A percentile compares a stretch with the other conserved stretches of the same genome.
Evolutionary conservation across 2,329 filamentous ascomycete genomes (phyloP).

Genomic region (Scytalidium lignicola): DNA sequence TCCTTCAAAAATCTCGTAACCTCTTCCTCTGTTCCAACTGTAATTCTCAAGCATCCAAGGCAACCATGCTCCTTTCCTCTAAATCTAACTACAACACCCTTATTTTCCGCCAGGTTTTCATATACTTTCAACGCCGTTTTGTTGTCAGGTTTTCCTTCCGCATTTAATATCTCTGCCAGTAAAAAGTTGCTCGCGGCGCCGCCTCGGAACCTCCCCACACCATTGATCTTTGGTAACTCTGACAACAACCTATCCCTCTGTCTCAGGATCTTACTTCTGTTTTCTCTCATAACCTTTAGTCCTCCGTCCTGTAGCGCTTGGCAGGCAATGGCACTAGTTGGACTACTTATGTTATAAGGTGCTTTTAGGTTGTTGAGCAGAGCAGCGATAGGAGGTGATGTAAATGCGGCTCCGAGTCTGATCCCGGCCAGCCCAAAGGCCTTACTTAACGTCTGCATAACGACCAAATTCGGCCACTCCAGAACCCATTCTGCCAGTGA

Average conservation of each 20-base stretch:
- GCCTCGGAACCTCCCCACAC: slow-evolving; percentile 76
- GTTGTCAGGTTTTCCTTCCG: slow-evolving; percentile 71
- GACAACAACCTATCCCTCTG: slow-evolving; percentile 73
- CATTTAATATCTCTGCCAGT: slow-evolving; percentile 80
- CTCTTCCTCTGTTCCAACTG: slow-evolving; percentile 84
- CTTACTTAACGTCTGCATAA: slow-evolving; percentile 98
- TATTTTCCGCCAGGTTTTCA: slow-evolving; percentile 74
- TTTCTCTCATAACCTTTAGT: slow-evolving; percentile 65
- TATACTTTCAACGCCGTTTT: slow-evolving; percentile 73
- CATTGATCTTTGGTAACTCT: slow-evolving; percentile 69
- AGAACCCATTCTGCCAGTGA: slow-evolving; percentile 87
- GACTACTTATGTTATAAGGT: slow-evolving; percentile 90
- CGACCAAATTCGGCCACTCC: slow-evolving; percentile 91
- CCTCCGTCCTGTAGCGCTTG: slow-evolving; percentile 65
- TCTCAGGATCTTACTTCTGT: slow-evolving; percentile 63
- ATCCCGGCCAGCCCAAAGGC: slow-evolving; percentile 95
- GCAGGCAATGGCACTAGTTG: slow-evolving; percentile 75
- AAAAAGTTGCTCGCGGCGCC: slow-evolving; percentile 84
- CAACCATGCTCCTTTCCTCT: slow-evolving; percentile 90
- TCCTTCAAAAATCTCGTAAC: slow-evolving; percentile 73
- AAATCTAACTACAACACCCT: slow-evolving; percentile 89
- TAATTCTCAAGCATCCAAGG: slow-evolving; percentile 82
- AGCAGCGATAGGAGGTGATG: slow-evolving; percentile 65
- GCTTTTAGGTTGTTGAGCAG: slow-evolving; percentile 92
- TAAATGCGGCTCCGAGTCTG: slow-evolving; percentile 80